Conservation (phyloP, 768 basidiomycete genomes). For the Boletus coccyginus region DNA sequence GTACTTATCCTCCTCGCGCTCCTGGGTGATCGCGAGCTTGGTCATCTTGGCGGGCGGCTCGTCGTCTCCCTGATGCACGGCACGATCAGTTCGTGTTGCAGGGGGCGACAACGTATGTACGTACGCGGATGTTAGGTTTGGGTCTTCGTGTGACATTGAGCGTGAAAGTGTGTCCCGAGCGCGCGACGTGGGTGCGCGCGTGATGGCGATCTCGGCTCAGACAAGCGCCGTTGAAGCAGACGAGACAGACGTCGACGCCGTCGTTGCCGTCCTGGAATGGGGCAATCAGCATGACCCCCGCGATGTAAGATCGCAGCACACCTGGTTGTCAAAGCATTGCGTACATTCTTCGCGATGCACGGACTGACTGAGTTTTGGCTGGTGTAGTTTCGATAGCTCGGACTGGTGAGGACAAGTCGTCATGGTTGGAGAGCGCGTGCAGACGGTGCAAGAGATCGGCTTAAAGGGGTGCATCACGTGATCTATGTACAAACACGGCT, state of each 20-base stretch:
- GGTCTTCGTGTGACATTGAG: slow-evolving; percentile 76
- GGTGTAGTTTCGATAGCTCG: slow-evolving; percentile 46
- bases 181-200: slow-evolving; percentile 65
- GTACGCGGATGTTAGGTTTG: slow-evolving; percentile 48
- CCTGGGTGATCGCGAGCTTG: slow-evolving; percentile 84
- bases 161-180: slow-evolving; percentile 71
- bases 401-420: slow-evolving; percentile 51
- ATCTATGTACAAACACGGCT: not conserved
- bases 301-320: slow-evolving; percentile 25
- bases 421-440: slow-evolving; percentile 13
- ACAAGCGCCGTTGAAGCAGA: slow-evolving; percentile 95
- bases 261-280: slow-evolving; percentile 56
- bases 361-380: slow-evolving; percentile 63
- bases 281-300: not conserved
- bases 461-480: slow-evolving; percentile 8
- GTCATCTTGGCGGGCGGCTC: slow-evolving; percentile 87
- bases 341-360: slow-evolving; percentile 95
- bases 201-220: slow-evolving; percentile 62
- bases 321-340: slow-evolving; percentile 95
- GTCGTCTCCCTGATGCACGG: slow-evolving; percentile 54
- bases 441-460: not conserved
- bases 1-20: slow-evolving; percentile 88
- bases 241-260: slow-evolving; percentile 87
- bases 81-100: not conserved
- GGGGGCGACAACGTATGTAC: slow-evolving; percentile 53